These are phyloP conservation scores for Amanita pseudoporphyria DNA, from an alignment of 768 basidiomycete species.

Conservation along the genomic window DNA sequence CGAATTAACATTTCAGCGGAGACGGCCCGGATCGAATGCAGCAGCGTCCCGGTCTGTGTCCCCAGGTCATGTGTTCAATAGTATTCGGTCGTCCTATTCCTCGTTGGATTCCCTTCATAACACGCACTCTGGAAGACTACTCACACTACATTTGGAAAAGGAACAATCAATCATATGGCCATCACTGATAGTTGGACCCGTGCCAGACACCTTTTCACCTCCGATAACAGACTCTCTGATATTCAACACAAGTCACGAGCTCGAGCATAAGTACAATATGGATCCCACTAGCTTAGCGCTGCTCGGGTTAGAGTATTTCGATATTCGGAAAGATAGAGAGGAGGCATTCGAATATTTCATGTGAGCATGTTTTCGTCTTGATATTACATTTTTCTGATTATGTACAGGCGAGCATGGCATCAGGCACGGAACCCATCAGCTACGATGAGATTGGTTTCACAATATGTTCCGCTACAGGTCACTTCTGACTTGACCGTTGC, in stretches of 20 bases:
- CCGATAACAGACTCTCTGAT: conserved; percentile 40
- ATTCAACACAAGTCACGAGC: conserved; percentile 38
- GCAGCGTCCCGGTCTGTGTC: conserved; percentile 44
- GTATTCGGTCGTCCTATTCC: conserved; percentile 64
- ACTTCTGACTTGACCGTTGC: conserved; percentile 26
- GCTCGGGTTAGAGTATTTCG: conserved; percentile 59
- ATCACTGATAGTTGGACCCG: conserved; percentile 68
- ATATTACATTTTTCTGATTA: neutral
- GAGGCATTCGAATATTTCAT: conserved; percentile 77
- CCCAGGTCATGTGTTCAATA: conserved; percentile 43
- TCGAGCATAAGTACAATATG: conserved; percentile 72
- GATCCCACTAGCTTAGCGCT: conserved; percentile 75
- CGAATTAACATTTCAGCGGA: conserved; percentile 28
- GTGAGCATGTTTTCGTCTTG: conserved; percentile 31
- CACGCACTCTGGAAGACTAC: conserved; percentile 48
- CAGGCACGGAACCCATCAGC: conserved; percentile 67
- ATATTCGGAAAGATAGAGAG: conserved; percentile 66
- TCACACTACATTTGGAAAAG: conserved; percentile 78
- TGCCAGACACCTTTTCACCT: conserved; percentile 50
- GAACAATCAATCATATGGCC: conserved; percentile 77
- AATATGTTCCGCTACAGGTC: conserved; percentile 56
- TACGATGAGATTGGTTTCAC: conserved; percentile 66
- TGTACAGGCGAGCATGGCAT: conserved; percentile 68
- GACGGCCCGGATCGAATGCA: conserved; percentile 20
- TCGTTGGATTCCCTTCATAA: conserved; percentile 66